Base-by-base conservation (phyloP, 2,329 filamentous ascomycete species). In the Malbranchea zuffiana region DNA sequence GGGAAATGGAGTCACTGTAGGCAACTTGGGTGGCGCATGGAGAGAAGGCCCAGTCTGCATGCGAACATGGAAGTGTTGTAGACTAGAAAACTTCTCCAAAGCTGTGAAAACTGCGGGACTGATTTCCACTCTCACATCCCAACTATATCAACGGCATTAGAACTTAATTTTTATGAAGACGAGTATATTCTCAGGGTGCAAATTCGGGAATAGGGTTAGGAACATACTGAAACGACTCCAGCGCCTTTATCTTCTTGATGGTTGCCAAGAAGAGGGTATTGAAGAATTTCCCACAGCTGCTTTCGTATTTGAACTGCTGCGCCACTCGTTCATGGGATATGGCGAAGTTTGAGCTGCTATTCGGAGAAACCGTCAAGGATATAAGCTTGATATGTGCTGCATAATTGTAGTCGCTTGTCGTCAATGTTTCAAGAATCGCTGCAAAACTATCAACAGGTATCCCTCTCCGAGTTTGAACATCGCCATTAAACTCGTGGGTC, bases 41-140 rank as follows among this genome's bases (percentile, higher is more conserved):
- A 72, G 61, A 0, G 74, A 75, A 1, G 63, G 61, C 2, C 74
- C 74, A 3, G 63, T 60, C 42, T 78, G 75, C 55, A 79, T 64
- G 38, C 75, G 69, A 28, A 80, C 49, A 44, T 75, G 71, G 8
- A 80, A 48, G 41, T 69, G 58, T 38, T 65, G 64, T 18, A 80
- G 60, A 5, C 67, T 62, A 12, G 57, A 42, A 39, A 77, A 71
- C 21, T 62, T 54, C 49, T 77, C 74, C 7, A 80, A 59, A 21
- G 66, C 65, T 39, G 63, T 63, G 55, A 74, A 78, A 3, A 79
- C 66, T 1, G 66, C 66, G 4, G 71, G 62, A 50, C 69, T 75
- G 6, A 80, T 62, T 51, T 79, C 75, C 37, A 80, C 69, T 5
- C 73, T 67, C 37, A 78, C 71, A 50, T 79, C 75, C 75, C 75